Evolutionary conservation across 768 basidiomycete species (phyloP).

Genomic region (Neoboletus subvelutipes): DNA sequence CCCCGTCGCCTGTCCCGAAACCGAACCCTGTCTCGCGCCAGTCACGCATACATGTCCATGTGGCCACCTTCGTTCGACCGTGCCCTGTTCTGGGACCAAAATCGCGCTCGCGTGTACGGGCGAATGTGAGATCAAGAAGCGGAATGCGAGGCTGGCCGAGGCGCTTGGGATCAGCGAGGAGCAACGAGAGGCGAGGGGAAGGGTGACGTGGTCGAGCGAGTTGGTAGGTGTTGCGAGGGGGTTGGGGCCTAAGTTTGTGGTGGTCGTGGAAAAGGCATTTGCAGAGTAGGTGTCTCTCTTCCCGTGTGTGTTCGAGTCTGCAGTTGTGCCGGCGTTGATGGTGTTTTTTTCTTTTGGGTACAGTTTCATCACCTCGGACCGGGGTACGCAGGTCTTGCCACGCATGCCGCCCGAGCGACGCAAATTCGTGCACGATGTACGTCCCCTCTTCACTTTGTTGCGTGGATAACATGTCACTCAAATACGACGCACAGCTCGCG

Average conservation of each 20-base stretch:
- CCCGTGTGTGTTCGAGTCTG: no score
- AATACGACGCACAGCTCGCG: slow-evolving; percentile 51
- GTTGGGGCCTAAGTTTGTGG: slow-evolving; percentile 57
- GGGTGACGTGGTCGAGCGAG: slow-evolving; percentile 60
- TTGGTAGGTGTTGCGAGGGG: slow-evolving; percentile 56
- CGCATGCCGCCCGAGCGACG: slow-evolving; percentile 78
- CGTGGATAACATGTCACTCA: background rate
- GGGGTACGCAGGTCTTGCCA: slow-evolving; percentile 70
- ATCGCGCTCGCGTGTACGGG: slow-evolving; percentile 69
- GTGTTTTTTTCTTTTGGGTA: background rate
- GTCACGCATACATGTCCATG: slow-evolving; percentile 79
- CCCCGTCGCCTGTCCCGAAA: slow-evolving; percentile 80
- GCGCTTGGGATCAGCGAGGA: slow-evolving; percentile 82
- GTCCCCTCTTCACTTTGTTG: slow-evolving; percentile 21
- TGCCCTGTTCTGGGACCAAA: slow-evolving; percentile 57
- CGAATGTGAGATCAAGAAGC: slow-evolving; percentile 81
- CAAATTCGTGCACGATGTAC: slow-evolving; percentile 78
- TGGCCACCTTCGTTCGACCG: slow-evolving; percentile 72
- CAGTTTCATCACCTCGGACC: slow-evolving; percentile 70
- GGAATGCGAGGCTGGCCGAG: slow-evolving; percentile 86
- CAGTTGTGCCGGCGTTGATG: background rate
- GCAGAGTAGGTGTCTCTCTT: slow-evolving; percentile 57
- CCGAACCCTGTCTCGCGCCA: slow-evolving; percentile 67
- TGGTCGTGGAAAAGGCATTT: slow-evolving; percentile 77
- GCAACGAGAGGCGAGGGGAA: slow-evolving; percentile 36